A percentile compares a stretch with the other conserved stretches of the same genome.
Evolutionary conservation across 225 moss, liverwort and hornwort genomes (phyloP).

Genomic region (Pleurozium schreberi): DNA sequence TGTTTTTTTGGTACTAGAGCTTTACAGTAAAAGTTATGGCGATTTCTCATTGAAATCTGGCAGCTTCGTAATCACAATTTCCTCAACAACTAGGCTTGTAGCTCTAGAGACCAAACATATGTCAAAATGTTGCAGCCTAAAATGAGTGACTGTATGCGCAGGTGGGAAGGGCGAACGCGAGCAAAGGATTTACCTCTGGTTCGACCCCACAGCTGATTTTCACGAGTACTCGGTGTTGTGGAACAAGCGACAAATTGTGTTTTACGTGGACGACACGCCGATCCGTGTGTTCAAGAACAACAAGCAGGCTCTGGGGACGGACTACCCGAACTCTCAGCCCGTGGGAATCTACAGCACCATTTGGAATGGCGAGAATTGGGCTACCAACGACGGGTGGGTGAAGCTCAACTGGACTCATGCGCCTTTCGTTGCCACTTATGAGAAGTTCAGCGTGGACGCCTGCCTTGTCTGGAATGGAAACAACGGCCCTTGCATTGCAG

Average conservation of each 20-base stretch:
- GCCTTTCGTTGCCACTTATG: slow-evolving; percentile 36
- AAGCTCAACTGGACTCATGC: slow-evolving; percentile 49
- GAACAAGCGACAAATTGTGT: slow-evolving; percentile 43
- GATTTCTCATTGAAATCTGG: not conserved
- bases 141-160: not conserved
- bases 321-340: slow-evolving; percentile 31
- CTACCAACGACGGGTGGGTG: slow-evolving; percentile 37
- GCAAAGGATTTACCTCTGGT: slow-evolving; percentile 45
- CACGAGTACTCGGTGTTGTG: slow-evolving; percentile 44
- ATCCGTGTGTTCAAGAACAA: slow-evolving; percentile 45
- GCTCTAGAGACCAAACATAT: not conserved
- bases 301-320: slow-evolving; percentile 14
- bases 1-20: not conserved
- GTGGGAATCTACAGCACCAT: slow-evolving; percentile 51
- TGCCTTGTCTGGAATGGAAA: slow-evolving; percentile 14
- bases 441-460: slow-evolving; percentile 36
- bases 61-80: not conserved
- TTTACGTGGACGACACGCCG: slow-evolving; percentile 39
- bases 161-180: slow-evolving; percentile 32
- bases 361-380: slow-evolving; percentile 50
- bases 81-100: not conserved
- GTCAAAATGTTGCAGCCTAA: not conserved
- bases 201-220: slow-evolving; percentile 41
- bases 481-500: slow-evolving; percentile 7
- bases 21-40: not conserved